Conservation (phyloP, 768 basidiomycete species). For the Cystobasidiopsis lactophilus region DNA sequence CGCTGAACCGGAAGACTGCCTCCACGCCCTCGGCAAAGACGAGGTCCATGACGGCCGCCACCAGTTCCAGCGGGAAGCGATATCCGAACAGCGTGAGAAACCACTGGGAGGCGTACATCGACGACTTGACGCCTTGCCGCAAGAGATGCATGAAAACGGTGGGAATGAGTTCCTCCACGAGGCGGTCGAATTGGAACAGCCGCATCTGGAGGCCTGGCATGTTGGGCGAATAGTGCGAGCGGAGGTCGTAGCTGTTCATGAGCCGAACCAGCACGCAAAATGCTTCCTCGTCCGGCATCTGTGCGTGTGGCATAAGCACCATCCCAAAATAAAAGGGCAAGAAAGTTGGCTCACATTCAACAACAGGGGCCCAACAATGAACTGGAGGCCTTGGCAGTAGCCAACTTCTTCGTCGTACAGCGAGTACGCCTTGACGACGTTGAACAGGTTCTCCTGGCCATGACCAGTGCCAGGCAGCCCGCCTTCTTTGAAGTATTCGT, state of each 20-base stretch:
- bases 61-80: slow-evolving; percentile 82
- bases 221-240: slow-evolving; percentile 93
- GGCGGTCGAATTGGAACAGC: slow-evolving; percentile 73
- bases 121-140: slow-evolving; percentile 82
- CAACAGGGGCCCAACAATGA: slow-evolving; percentile 78
- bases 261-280: slow-evolving; percentile 83
- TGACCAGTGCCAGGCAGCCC: slow-evolving; percentile 39
- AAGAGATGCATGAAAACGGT: slow-evolving; percentile 82
- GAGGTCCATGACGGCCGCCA: slow-evolving; percentile 90
- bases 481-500: slow-evolving; percentile 83
- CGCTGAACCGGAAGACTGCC: slow-evolving; percentile 84
- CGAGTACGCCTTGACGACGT: slow-evolving; percentile 92
- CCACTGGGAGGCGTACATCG: slow-evolving; percentile 98
- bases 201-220: slow-evolving; percentile 94
- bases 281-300: slow-evolving; percentile 99
- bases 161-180: slow-evolving; percentile 78
- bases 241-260: slow-evolving; percentile 88
- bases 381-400: slow-evolving; percentile 92
- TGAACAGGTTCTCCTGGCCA: slow-evolving; percentile 92
- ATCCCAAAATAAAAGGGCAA: background rate
- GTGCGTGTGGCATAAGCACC: background rate
- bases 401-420: slow-evolving; percentile 72
- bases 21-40: slow-evolving; percentile 92
- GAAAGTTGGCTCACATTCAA: slow-evolving; percentile 41
- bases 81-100: slow-evolving; percentile 85